A percentile compares a stretch with the other conserved stretches of the same genome.
phyloP scores from a whole-genome alignment of 1,284 basidiomycete species.

The Gymnopus androsaceus region DNA sequence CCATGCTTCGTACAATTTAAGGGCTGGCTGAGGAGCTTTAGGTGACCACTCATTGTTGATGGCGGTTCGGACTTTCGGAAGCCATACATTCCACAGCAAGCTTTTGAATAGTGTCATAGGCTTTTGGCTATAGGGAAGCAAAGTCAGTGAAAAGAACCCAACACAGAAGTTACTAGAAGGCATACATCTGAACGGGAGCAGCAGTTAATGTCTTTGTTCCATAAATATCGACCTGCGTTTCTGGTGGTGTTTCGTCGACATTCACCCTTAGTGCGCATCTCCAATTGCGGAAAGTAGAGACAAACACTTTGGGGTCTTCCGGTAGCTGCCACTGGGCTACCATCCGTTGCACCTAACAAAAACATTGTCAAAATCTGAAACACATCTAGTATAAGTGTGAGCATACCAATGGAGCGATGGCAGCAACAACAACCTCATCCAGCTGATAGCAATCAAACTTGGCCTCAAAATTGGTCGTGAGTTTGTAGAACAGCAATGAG shows the following conservation, averaged over 20 bases:
- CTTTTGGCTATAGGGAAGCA: constrained; percentile 42
- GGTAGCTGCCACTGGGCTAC: constrained; percentile 74
- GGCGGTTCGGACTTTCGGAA: constrained; percentile 88
- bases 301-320: constrained; percentile 61
- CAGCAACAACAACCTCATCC: constrained; percentile 92
- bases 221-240: constrained; percentile 58
- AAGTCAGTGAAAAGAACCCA: constrained; percentile 10
- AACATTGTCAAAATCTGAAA: constrained; percentile 13
- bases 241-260: constrained; percentile 38
- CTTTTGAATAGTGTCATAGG: constrained; percentile 96
- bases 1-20: constrained; percentile 90
- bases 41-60: constrained; percentile 95
- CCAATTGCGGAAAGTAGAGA: constrained; percentile 72
- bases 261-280: constrained; percentile 64
- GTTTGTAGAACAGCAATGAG: constrained; percentile 67
- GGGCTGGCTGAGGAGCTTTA: constrained; percentile 69
- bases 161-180: constrained; percentile 16
- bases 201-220: constrained; percentile 43
- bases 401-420: constrained; percentile 77
- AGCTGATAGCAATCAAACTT: constrained; percentile 83
- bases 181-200: constrained; percentile 40
- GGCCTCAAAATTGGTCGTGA: constrained; percentile 69
- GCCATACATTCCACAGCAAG: constrained; percentile 92
- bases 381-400: neutral
- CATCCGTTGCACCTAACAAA: constrained; percentile 55